Evolutionary conservation across 257 asterid species (phyloP).

Genomic region (Fraxinus pennsylvanica): DNA sequence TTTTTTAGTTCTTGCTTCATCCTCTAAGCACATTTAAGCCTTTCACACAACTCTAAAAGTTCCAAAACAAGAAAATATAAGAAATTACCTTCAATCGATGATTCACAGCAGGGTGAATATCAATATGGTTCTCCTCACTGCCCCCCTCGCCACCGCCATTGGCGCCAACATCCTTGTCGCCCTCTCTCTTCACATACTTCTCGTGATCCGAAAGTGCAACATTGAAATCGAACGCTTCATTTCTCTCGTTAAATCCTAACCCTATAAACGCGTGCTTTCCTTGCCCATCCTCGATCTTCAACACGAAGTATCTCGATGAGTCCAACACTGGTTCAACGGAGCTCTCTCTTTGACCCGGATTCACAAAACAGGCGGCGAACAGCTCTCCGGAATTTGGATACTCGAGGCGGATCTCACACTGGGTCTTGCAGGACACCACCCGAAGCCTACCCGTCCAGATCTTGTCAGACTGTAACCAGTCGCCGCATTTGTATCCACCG

Average conservation of each 20-base stretch:
- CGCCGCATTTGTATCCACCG: slow-evolving; percentile 99
- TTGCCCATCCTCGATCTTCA: slow-evolving; percentile 88
- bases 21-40: background rate
- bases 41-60: background rate
- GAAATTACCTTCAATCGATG: slow-evolving; percentile 46
- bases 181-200: slow-evolving; percentile 47
- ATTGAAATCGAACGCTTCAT: slow-evolving; percentile 72
- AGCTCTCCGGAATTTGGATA: slow-evolving; percentile 90
- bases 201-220: slow-evolving; percentile 58
- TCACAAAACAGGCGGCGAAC: slow-evolving; percentile 89
- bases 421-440: slow-evolving; percentile 69
- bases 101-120: slow-evolving; percentile 58
- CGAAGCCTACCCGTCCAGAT: slow-evolving; percentile 97
- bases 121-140: slow-evolving; percentile 42
- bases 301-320: slow-evolving; percentile 86
- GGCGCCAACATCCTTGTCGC: slow-evolving; percentile 36
- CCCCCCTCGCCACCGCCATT: slow-evolving; percentile 26
- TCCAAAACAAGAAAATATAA: background rate
- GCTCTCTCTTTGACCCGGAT: slow-evolving; percentile 83
- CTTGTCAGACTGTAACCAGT: slow-evolving; percentile 97
- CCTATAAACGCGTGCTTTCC: slow-evolving; percentile 95
- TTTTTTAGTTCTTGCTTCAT: background rate
- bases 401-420: slow-evolving; percentile 97
- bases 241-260: slow-evolving; percentile 82
- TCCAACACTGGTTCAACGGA: slow-evolving; percentile 91